Evolutionary conservation across 371 early-diverging fungal genomes (phyloP), one percentile per base, ranked within the genome.

Genomic region (Haplosporangium sp.): DNA sequence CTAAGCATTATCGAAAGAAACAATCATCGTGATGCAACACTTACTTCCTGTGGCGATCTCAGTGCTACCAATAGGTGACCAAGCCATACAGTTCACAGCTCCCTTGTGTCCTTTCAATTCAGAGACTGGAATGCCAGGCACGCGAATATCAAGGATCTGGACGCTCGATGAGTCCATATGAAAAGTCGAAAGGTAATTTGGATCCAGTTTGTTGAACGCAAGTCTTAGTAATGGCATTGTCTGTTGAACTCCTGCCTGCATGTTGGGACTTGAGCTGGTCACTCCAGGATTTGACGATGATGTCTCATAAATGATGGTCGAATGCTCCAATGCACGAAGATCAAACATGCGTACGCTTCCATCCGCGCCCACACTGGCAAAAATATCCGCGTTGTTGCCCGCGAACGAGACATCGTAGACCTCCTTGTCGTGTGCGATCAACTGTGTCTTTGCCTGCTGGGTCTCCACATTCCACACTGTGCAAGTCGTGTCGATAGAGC

Each of bases 291-390:
- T 64, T 8, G 85, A 79, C 10, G 88, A 83, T 0, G 92, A 90
- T n/a, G 95, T 92, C 85, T 99, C 98, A 81, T 97, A 99, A 43
- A 99, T 82, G 67, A 99, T 98, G 8, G 98, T 98, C 2, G 97
- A 97, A 81, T 98, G 98, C 59, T 95, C 96, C 40, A 96, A 81
- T 13, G 93, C 86, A 55, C 99, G 85, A 59, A 97, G 84, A 83
- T 99, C 99, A 85, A 99, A 99, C 86, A 96, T 90, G 23, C 99
- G 89, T n/a, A 99, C 93, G 14, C 94, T 94, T 0, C 99, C 99
- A 81, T 99, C 99, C 3, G 96, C 98, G 13, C 98, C 98, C 5
- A 95, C 97, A 65, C 95, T 94, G 0, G 94, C 98, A 90, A 99
- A 99, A n/a, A 94, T 91, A 68, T 98, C 93, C 12, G 89, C 81